Conservation (phyloP, 2,329 filamentous ascomycete species). For the Plectosphaerella sp. region DNA sequence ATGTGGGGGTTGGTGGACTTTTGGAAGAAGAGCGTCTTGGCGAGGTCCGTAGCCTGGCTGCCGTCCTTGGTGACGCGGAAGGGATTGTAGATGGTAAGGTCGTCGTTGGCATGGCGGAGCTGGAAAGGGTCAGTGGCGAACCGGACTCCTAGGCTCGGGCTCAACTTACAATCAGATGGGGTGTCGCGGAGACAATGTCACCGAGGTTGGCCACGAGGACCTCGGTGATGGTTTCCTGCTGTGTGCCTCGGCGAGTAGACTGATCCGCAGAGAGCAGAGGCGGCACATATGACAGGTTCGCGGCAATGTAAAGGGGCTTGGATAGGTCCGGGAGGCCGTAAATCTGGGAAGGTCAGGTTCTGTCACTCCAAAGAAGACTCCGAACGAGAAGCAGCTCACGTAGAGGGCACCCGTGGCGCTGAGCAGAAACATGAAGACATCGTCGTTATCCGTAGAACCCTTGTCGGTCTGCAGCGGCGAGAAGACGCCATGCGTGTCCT, state of each 20-base stretch:
- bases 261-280: constrained; percentile 71
- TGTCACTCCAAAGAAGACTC: constrained; percentile 3
- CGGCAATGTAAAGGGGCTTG: constrained; percentile 67
- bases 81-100: constrained; percentile 84
- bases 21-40: constrained; percentile 64
- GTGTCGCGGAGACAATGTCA: constrained; percentile 62
- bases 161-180: constrained; percentile 72
- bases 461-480: constrained; percentile 33
- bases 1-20: constrained; percentile 68
- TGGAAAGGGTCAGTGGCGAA: constrained; percentile 25
- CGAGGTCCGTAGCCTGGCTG: constrained; percentile 36
- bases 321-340: constrained; percentile 72
- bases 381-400: constrained; percentile 43
- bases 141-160: neutral
- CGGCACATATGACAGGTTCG: constrained; percentile 74
- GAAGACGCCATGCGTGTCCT: constrained; percentile 58
- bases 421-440: constrained; percentile 71
- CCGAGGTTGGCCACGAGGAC: constrained; percentile 82
- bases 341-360: constrained; percentile 45
- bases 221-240: constrained; percentile 71
- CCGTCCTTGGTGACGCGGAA: constrained; percentile 44
- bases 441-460: constrained; percentile 33
- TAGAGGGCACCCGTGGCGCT: constrained; percentile 69
- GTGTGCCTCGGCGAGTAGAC: constrained; percentile 62
- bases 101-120: constrained; percentile 75